Evolutionary conservation across 148 eudicot species (phyloP).

Genomic region (Hydrangea macrophylla): DNA sequence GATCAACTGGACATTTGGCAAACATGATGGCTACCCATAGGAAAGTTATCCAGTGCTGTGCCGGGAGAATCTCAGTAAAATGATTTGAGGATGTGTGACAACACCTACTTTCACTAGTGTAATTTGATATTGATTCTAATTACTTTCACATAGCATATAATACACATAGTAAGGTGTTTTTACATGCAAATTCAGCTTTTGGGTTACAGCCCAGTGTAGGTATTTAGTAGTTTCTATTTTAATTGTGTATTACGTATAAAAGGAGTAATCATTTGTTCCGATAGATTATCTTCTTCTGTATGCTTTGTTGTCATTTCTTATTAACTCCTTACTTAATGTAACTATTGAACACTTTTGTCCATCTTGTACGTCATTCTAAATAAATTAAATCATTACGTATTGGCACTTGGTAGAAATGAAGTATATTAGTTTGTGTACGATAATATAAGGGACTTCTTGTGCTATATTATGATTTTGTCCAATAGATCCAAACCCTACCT

Average conservation of each 20-base stretch:
- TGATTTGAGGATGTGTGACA: background rate
- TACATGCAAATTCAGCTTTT: background rate
- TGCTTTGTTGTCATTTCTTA: background rate
- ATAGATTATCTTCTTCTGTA: background rate
- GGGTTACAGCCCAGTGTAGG: background rate
- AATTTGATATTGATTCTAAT: background rate
- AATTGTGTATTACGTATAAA: background rate
- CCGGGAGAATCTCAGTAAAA: too few species aligned
- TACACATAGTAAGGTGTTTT: background rate
- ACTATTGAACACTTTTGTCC: background rate
- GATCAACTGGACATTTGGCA: background rate
- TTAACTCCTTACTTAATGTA: background rate
- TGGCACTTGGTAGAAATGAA: background rate
- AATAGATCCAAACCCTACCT: background rate
- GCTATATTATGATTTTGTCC: constrained; percentile 5
- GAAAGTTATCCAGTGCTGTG: too few species aligned
- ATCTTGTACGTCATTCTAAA: background rate
- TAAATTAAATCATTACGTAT: background rate
- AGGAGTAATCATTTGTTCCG: background rate
- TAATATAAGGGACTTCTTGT: background rate
- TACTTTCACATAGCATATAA: background rate
- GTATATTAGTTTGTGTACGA: background rate
- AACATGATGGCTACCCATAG: background rate
- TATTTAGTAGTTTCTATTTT: background rate
- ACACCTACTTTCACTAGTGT: background rate